These are phyloP conservation scores for Russula sp. DNA, from an alignment of 768 basidiomycete species.

Conservation along the genomic window DNA sequence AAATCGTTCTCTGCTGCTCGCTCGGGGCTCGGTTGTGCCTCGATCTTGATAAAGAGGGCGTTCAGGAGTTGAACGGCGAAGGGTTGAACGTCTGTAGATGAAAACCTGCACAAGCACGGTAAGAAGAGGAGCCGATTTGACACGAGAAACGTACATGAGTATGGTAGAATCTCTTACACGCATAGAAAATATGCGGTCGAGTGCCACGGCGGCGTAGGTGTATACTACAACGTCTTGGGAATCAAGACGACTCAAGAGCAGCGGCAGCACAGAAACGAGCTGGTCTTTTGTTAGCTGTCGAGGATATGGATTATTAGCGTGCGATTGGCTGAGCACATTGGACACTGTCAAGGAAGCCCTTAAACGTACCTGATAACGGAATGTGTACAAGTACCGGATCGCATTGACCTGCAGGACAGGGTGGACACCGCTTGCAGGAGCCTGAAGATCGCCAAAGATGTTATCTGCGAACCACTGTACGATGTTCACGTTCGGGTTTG, in stretches of 20 bases:
- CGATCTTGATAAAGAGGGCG: conserved; percentile 73
- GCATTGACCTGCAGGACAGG: conserved; percentile 94
- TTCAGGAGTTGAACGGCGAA: conserved; percentile 67
- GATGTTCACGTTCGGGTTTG: conserved; percentile 86
- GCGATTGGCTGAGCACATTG: not conserved
- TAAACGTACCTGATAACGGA: conserved; percentile 78
- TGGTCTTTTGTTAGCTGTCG: conserved; percentile 85
- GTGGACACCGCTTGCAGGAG: conserved; percentile 58
- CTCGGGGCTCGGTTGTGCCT: conserved; percentile 70
- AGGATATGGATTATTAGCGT: not conserved
- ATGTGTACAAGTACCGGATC: conserved; percentile 89
- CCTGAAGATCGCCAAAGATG: conserved; percentile 80
- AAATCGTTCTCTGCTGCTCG: conserved; percentile 97
- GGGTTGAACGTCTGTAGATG: conserved; percentile 79
- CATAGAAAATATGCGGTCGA: conserved; percentile 90
- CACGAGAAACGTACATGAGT: conserved; percentile 51
- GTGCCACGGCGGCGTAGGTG: conserved; percentile 97
- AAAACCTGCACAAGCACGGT: conserved; percentile 48
- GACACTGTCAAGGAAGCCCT: not conserved
- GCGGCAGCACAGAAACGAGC: conserved; percentile 82
- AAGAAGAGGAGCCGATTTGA: not conserved
- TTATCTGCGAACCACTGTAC: conserved; percentile 94
- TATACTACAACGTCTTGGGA: conserved; percentile 88
- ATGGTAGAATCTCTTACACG: conserved; percentile 53
- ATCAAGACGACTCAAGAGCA: conserved; percentile 72